These are phyloP conservation scores for Xylaria intraflava DNA, from an alignment of 495 filamentous ascomycete genomes.

Conservation along the genomic window DNA sequence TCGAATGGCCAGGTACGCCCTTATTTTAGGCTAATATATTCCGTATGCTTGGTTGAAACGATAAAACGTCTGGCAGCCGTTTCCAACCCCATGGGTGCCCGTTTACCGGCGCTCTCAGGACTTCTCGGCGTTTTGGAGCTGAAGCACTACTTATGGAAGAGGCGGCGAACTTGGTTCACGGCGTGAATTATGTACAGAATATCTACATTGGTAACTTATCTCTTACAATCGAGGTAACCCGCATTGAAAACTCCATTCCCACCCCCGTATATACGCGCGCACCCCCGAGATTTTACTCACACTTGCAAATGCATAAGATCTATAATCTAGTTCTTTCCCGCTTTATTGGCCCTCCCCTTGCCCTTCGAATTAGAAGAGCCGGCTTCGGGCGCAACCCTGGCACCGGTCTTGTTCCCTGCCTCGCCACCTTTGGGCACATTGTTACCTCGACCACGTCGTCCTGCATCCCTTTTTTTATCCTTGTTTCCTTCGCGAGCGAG, in stretches of 20 bases:
- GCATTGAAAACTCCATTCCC: neutral
- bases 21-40: too few species aligned
- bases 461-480: conserved; percentile 20
- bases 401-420: neutral
- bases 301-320: conserved; percentile 2
- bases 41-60: too few species aligned
- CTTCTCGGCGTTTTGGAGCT: too few species aligned
- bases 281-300: conserved; percentile 6
- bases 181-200: conserved; percentile 1
- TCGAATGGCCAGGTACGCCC: too few species aligned
- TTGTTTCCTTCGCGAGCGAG: conserved; percentile 23
- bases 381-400: neutral
- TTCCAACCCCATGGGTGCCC: too few species aligned
- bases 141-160: too few species aligned
- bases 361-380: conserved; percentile 1
- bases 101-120: too few species aligned
- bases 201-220: neutral
- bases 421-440: conserved; percentile 1
- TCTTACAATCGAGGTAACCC: neutral
- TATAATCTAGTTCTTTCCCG: conserved; percentile 8
- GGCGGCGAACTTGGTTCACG: too few species aligned
- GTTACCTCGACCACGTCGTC: conserved; percentile 7
- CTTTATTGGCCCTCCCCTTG: conserved; percentile 2
- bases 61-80: too few species aligned
- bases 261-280: neutral